Evolutionary conservation across 2,329 filamentous ascomycete genomes (phyloP).

Genomic region (Stachybotrys chartarum): DNA sequence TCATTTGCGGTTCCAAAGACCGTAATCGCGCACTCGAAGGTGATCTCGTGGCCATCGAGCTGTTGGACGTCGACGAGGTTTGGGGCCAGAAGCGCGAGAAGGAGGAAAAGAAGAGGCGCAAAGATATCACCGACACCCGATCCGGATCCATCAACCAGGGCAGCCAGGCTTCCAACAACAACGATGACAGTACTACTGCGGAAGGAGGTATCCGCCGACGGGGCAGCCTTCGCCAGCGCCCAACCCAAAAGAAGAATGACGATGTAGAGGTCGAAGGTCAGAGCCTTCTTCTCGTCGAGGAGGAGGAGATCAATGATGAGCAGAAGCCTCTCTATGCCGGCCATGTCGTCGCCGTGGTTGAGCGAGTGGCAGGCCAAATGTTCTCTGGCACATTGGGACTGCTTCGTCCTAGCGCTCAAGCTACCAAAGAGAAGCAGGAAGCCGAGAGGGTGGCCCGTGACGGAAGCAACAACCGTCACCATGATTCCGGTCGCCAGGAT

Average conservation of each 20-base stretch:
- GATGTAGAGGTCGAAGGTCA: constrained; percentile 98
- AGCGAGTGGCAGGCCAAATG: constrained; percentile 96
- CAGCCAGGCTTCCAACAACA: constrained; percentile 53
- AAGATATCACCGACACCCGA: constrained; percentile 92
- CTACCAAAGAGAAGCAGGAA: constrained; percentile 98
- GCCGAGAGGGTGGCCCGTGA: constrained; percentile 90
- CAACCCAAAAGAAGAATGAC: constrained; percentile 99
- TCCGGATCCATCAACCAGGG: constrained; percentile 68
- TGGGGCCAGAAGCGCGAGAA: constrained; percentile 99
- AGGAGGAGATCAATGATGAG: constrained; percentile 98
- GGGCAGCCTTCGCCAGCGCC: constrained; percentile 90
- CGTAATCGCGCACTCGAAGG: constrained; percentile 94
- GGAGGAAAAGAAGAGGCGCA: constrained; percentile 99
- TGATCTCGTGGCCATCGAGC: constrained; percentile 89
- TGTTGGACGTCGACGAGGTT: constrained; percentile 95
- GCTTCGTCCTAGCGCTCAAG: constrained; percentile 92
- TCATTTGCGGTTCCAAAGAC: constrained; percentile 99
- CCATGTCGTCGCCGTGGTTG: constrained; percentile 94
- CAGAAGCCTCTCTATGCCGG: constrained; percentile 96
- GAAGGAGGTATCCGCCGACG: constrained; percentile 88
- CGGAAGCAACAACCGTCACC: constrained; percentile 61
- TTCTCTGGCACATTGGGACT: constrained; percentile 95
- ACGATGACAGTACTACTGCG: constrained; percentile 53
- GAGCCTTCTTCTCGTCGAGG: constrained; percentile 90
- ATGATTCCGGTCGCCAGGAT: constrained; percentile 76